Evolutionary conservation across 768 basidiomycete species (phyloP), one percentile per base, ranked within the genome.

Genomic region (Pleurotus sapidus): DNA sequence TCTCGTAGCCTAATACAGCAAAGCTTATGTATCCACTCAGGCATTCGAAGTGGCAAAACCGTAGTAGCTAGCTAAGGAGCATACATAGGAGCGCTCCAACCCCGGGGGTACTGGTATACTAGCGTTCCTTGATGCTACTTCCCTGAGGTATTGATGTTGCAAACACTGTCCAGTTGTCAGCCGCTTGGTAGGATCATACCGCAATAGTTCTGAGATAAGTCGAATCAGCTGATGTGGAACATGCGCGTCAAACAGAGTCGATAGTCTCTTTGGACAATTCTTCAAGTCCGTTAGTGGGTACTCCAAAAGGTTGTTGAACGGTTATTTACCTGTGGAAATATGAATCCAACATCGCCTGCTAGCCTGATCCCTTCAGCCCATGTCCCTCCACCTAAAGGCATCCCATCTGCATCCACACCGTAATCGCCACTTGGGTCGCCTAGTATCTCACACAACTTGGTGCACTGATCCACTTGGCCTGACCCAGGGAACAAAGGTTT

Each of bases 401-500:
- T 82, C 9, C 88, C 86, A 58, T 87, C 78, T 24, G 75, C 71
- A 67, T 96, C 94, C 2, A 78, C 57, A 25, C 93, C 93, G 70
- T 98, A 94, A 40, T 89, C 88, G 57, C 87, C 80, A 49, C 81
- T 80, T 23, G 96, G 96, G 70, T 98, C 93, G 18, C 97, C 97
- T 37, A 98, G 80, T 15, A 95, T 77, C 60, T 96, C 91, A 62
- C 89, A 92, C 58, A 98, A 96, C 68, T 87, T 80, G 59, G 80
- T 86, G 34, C 98, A 86, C 73, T 99, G 97, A 75, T 98, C 96
- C 53, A 91, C 77, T 68, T 97, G 95, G 67, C 88, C 88, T 54
- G 87, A 85, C n/a, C 97, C 97, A 24, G 97, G 97, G 70, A 99
- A 99, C 45, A 99, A 75, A 4, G 97, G 96, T 60, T 91, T 88